Evolutionary conservation across 108 stramenopile genomes (phyloP), one percentile per base, ranked within the genome.

Genomic region (Seminavis robusta): DNA sequence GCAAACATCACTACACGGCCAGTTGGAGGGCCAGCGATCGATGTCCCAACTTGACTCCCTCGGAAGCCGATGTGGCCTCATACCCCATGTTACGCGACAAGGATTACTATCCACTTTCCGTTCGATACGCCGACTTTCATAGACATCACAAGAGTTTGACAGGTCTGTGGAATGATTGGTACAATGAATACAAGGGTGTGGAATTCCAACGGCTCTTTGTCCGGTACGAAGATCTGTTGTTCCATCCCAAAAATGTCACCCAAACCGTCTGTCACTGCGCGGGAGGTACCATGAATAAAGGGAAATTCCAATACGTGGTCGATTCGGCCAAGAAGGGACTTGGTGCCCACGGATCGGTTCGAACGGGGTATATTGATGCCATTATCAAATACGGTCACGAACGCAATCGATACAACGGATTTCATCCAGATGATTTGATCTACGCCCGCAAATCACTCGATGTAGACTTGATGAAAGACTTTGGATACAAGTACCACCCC

Each of bases 211-310:
- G 80, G 10, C n/a, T 87, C 33, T 76, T 91, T 54, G 79, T 91
- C 0, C 73, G 93, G 4, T 85, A 80, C 49, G 88, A 90, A 59
- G 88, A 90, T 48, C 64, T 89, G 32, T 33, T 90, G 34, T 90
- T 83, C 44, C 75, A 79, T 54, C 72, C 84, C 10, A 69, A 81
- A 39, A 67, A 85, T 29, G 59, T 66, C 0, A 58, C 70, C 20
- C 56, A 60, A 33, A 23, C 46, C 26, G 69, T 85, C 13, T 90
- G 92, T 45, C 66, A 78, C 10, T 94, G 88, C 47, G 77, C 59
- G 4, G 88, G 88, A 33, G 92, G 92, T 2, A 52, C 52, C 16
- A 59, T 58, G 57, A 45, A 46, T 5, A 47, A 41, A 4, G 45
- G 50, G 13, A 56, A 62, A 30, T 91, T 91, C 60, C 11, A 46